A percentile compares a stretch with the other conserved stretches of the same genome.
phyloP scores from a whole-genome alignment of 2,329 filamentous ascomycete genomes.

The Beauveria brongniartii region DNA sequence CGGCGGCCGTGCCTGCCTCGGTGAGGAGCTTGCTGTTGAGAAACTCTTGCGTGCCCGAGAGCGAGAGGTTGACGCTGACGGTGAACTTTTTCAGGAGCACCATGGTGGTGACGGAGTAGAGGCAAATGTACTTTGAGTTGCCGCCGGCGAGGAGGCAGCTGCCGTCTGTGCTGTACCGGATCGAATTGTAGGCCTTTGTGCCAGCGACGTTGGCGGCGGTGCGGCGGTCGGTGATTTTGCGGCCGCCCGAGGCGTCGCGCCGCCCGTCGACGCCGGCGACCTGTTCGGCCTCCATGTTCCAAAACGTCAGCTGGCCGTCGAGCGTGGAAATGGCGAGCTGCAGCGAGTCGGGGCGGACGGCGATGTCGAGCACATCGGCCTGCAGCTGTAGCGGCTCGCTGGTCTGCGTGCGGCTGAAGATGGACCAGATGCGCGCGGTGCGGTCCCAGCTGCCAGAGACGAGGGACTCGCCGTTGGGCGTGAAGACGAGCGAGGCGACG shows the following conservation, averaged over 20 bases:
- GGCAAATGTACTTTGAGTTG: slow-evolving; percentile 96
- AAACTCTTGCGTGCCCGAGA: slow-evolving; percentile 95
- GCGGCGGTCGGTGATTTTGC: slow-evolving; percentile 77
- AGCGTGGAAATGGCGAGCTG: slow-evolving; percentile 88
- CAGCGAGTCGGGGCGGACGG: slow-evolving; percentile 80
- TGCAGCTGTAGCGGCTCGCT: slow-evolving; percentile 90
- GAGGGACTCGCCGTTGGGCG: slow-evolving; percentile 74
- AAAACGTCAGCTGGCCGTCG: slow-evolving; percentile 91
- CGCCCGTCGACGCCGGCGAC: slow-evolving; percentile 80
- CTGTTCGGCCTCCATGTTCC: slow-evolving; percentile 86
- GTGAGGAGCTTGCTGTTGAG: slow-evolving; percentile 88
- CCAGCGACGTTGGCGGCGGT: slow-evolving; percentile 86
- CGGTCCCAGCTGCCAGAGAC: slow-evolving; percentile 95
- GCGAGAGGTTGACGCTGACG: slow-evolving; percentile 88
- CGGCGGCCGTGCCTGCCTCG: slow-evolving; percentile 74
- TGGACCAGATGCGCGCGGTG: slow-evolving; percentile 91
- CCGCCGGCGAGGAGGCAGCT: slow-evolving; percentile 83
- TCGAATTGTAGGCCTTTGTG: slow-evolving; percentile 82
- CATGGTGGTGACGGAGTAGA: slow-evolving; percentile 91
- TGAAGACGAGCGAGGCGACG: slow-evolving; percentile 79
- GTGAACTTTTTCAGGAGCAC: slow-evolving; percentile 92
- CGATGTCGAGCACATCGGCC: slow-evolving; percentile 79
- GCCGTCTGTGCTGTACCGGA: slow-evolving; percentile 88
- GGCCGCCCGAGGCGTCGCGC: slow-evolving; percentile 85
- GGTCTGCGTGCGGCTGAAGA: slow-evolving; percentile 88